phyloP scores from a whole-genome alignment of 176 grass and related monocot species.

The Aegilops longissima region DNA sequence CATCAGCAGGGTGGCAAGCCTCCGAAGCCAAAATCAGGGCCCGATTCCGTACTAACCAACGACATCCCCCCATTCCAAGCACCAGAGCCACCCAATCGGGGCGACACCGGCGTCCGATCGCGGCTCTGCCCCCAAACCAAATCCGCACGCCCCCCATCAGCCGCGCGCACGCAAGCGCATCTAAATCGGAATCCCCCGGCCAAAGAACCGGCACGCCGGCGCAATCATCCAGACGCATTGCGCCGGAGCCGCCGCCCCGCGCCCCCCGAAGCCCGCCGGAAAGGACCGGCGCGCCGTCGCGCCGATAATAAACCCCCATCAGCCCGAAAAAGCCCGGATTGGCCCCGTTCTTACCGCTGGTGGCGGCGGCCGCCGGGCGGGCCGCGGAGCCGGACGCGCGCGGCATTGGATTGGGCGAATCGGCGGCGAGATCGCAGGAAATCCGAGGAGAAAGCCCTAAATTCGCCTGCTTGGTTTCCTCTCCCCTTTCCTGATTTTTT shows the following conservation, averaged over 20 bases:
- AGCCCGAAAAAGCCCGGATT: slow-evolving; percentile 17
- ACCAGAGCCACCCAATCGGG: not conserved
- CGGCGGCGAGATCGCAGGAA: slow-evolving; percentile 19
- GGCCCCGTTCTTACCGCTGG: slow-evolving; percentile 24
- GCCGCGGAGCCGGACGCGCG: not conserved
- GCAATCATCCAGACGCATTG: slow-evolving; percentile 23
- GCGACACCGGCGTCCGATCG: slow-evolving; percentile 11
- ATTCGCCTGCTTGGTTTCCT: not conserved
- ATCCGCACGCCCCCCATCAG: slow-evolving; percentile 16
- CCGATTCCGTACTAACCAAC: not conserved
- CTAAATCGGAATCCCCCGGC: not conserved
- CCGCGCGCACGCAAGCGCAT: not conserved
- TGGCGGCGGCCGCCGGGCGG: slow-evolving; percentile 16
- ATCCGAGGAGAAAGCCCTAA: slow-evolving; percentile 37
- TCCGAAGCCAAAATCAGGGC: not conserved
- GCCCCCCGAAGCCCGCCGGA: not conserved
- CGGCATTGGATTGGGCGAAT: slow-evolving; percentile 44
- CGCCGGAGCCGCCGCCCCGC: not conserved
- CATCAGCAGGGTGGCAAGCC: not conserved
- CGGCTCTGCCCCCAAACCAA: not conserved
- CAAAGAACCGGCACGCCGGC: not conserved
- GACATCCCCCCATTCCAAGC: not conserved
- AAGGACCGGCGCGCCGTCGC: not conserved
- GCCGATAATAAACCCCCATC: not conserved
- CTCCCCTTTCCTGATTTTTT: not conserved